Evolutionary conservation across 371 early-diverging fungal genomes (phyloP).

Genomic region (Blakeslea trispora): DNA sequence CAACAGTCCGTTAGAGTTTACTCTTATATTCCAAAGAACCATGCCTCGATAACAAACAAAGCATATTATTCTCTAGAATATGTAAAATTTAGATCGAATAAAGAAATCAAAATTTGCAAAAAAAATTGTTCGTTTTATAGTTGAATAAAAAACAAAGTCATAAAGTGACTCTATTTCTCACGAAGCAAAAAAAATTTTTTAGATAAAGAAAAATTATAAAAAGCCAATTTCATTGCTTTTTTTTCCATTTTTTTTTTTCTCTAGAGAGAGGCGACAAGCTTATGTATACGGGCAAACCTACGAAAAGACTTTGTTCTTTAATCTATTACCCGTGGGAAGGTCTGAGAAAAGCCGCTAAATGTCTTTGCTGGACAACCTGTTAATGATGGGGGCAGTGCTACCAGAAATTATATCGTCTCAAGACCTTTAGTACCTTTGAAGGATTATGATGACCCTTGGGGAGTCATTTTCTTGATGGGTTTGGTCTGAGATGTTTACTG

Average conservation of each 20-base stretch:
- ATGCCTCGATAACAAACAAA: constrained; percentile 3
- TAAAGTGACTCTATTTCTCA: constrained; percentile 2
- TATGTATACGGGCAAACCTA: constrained; percentile 56
- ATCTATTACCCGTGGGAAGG: constrained; percentile 52
- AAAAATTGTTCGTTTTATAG: constrained; percentile 13
- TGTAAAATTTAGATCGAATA: constrained; percentile 33
- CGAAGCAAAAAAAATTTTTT: constrained; percentile 17
- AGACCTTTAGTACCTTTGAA: constrained; percentile 25
- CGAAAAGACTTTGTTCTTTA: constrained; percentile 43
- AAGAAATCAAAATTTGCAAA: constrained; percentile 21
- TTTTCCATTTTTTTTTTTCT: constrained; percentile 20
- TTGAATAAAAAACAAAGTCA: not conserved
- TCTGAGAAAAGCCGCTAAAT: constrained; percentile 55
- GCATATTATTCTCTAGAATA: constrained; percentile 10
- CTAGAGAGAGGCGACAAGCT: constrained; percentile 44
- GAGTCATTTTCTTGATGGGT: constrained; percentile 20
- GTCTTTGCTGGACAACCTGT: constrained; percentile 48
- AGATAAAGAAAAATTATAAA: constrained; percentile 5
- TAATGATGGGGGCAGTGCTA: constrained; percentile 45
- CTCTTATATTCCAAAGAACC: constrained; percentile 18
- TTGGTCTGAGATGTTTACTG: constrained; percentile 26
- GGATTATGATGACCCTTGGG: not conserved
- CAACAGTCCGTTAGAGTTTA: constrained; percentile 27
- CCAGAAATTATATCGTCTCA: constrained; percentile 34
- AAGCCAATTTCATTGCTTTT: not conserved